phyloP scores from a whole-genome alignment of 495 filamentous ascomycete species.

The Aspergillus baeticus region DNA sequence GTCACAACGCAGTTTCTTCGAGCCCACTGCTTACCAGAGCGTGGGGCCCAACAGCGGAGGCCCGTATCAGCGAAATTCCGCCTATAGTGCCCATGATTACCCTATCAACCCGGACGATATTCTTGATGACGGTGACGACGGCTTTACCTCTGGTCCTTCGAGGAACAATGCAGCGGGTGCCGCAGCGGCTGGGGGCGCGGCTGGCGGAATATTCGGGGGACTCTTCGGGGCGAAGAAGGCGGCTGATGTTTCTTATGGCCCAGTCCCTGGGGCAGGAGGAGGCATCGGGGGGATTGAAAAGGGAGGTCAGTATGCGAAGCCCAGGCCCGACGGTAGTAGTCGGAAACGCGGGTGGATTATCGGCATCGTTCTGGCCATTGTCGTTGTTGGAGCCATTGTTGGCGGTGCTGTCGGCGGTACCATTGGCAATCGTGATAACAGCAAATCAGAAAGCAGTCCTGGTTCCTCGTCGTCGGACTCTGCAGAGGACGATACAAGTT shows the following conservation, averaged over 20 bases:
- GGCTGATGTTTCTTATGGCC: conserved; percentile 44
- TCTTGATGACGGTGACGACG: conserved; percentile 84
- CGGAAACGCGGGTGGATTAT: conserved; percentile 74
- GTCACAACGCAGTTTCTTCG: conserved; percentile 32
- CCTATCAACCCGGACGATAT: conserved; percentile 76
- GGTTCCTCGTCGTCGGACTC: conserved; percentile 13
- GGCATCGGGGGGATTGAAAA: conserved; percentile 25
- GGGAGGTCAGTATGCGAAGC: conserved; percentile 42
- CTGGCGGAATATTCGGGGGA: conserved; percentile 48
- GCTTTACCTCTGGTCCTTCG: conserved; percentile 48
- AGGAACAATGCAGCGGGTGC: conserved; percentile 38
- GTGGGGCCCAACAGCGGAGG: conserved; percentile 44
- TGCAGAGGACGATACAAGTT: conserved; percentile 43
- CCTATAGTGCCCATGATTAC: conserved; percentile 52
- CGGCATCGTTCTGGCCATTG: conserved; percentile 54
- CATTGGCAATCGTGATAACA: conserved; percentile 46
- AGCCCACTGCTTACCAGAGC: conserved; percentile 29
- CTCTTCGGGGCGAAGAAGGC: conserved; percentile 42
- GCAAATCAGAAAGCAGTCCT: conserved; percentile 2
- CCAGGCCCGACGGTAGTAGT: conserved; percentile 56
- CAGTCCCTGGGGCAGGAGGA: conserved; percentile 50
- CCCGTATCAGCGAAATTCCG: conserved; percentile 61
- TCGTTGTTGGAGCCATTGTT: conserved; percentile 68
- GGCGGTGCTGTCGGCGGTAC: conserved; percentile 79
- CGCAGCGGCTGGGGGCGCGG: conserved; percentile 54